phyloP scores from a whole-genome alignment of 2,329 filamentous ascomycete genomes.

The Aspergillus aculeatus region DNA sequence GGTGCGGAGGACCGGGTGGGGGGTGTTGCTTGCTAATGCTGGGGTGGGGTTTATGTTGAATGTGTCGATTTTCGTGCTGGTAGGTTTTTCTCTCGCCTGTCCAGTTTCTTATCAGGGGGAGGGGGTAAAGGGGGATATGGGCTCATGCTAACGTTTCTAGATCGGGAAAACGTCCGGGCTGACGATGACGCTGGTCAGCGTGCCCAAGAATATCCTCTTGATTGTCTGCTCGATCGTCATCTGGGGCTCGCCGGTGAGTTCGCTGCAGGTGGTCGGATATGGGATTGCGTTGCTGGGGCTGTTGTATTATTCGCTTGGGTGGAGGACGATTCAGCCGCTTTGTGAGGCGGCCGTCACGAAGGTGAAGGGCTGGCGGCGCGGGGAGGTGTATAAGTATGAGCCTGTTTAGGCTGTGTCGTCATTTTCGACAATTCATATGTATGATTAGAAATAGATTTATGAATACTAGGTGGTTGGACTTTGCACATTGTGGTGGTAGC shows the following conservation, averaged over 20 bases:
- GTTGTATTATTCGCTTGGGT: conserved; percentile 64
- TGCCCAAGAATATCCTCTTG: conserved; percentile 80
- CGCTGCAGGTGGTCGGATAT: conserved; percentile 70
- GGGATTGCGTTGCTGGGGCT: conserved; percentile 64
- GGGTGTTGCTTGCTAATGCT: conserved; percentile 67
- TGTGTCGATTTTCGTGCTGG: conserved; percentile 75
- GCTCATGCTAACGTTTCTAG: conserved; percentile 41
- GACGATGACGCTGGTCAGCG: conserved; percentile 76
- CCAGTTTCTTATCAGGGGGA: no score
- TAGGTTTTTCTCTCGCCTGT: conserved; percentile 47
- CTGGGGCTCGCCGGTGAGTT: conserved; percentile 67
- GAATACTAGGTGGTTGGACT: no score
- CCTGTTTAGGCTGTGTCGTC: neutral
- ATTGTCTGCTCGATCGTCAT: conserved; percentile 70
- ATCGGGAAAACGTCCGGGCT: conserved; percentile 82
- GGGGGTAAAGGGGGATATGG: neutral
- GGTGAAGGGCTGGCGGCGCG: neutral
- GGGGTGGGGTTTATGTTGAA: conserved; percentile 74
- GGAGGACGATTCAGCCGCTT: conserved; percentile 36
- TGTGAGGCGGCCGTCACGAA: neutral
- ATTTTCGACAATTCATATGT: no score
- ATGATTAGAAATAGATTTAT: no score
- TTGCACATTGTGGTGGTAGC: no score
- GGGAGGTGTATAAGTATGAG: neutral
- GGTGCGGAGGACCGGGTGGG: conserved; percentile 29